These are phyloP conservation scores for Protostelium mycophagum DNA, from an alignment of 78 protist genomes.

Conservation along the genomic window DNA sequence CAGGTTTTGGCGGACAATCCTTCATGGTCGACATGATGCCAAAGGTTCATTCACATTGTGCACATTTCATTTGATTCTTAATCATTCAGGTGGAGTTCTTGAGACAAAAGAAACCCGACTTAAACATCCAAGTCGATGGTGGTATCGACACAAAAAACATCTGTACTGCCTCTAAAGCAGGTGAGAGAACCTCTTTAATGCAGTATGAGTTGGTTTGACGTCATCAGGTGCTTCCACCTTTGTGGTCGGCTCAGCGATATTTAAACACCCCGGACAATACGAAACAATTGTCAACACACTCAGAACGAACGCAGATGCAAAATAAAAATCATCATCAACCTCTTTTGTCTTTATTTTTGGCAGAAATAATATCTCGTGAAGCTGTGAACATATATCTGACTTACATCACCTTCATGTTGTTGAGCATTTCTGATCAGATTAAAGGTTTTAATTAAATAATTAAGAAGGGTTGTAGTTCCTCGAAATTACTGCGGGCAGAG, in stretches of 20 bases:
- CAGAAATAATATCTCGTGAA: too few relatives aligned
- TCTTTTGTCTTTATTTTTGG: too few relatives aligned
- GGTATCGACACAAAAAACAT: conserved; percentile 89
- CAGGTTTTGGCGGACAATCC: conserved; percentile 99
- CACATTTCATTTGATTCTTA: not conserved
- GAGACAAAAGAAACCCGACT: conserved; percentile 66
- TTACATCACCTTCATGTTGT: too few relatives aligned
- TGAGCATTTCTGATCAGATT: too few relatives aligned
- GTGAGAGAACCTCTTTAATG: conserved; percentile 46
- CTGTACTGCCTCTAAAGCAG: conserved; percentile 86
- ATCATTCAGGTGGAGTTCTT: conserved; percentile 9
- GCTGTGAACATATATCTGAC: too few relatives aligned
- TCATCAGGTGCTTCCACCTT: not conserved
- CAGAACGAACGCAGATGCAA: not conserved
- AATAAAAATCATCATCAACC: too few relatives aligned
- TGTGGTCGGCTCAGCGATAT: not conserved
- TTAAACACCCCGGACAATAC: not conserved
- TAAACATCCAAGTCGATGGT: conserved; percentile 98
- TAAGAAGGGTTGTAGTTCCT: too few relatives aligned
- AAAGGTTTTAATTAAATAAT: too few relatives aligned
- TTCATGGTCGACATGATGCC: conserved; percentile 94
- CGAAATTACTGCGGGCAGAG: too few relatives aligned
- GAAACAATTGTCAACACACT: not conserved
- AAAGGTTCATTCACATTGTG: conserved; percentile 61
- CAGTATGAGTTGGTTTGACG: not conserved